Conservation (phyloP, 805 yeast genomes). For the Kodamaea lidongshanica region DNA sequence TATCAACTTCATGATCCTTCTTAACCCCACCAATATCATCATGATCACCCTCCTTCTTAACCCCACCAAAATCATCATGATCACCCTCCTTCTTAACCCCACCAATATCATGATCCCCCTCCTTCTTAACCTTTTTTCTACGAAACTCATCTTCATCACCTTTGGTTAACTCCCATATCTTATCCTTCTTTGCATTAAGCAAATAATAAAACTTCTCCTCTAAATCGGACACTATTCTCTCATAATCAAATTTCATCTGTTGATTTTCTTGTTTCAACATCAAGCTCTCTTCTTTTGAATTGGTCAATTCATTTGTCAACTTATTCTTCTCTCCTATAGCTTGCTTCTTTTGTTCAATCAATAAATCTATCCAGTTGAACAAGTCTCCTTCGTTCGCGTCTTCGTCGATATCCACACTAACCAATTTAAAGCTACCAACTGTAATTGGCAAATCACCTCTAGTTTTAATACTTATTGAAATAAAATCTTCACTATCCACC, state of each 20-base stretch:
- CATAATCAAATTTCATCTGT: constrained; percentile 12
- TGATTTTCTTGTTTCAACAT: constrained; percentile 11
- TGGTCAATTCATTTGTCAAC: constrained; percentile 1
- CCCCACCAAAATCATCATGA: not conserved
- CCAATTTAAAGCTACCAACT: constrained; percentile 18
- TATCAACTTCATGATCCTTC: constrained; percentile 1
- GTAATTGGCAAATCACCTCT: constrained; percentile 21
- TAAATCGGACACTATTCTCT: constrained; percentile 17
- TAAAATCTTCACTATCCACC: constrained; percentile 15
- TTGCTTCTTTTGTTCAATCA: constrained; percentile 12
- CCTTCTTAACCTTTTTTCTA: constrained; percentile 5
- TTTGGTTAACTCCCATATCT: constrained; percentile 22
- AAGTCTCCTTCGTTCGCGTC: constrained; percentile 12
- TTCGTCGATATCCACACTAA: constrained; percentile 15
- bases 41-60: constrained; percentile 4
- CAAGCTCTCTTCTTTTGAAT: constrained; percentile 5
- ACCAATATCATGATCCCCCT: constrained; percentile 2
- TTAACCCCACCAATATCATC: not conserved
- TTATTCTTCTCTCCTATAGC: constrained; percentile 5
- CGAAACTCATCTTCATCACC: constrained; percentile 8
- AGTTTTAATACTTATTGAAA: constrained; percentile 14
- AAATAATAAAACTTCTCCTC: constrained; percentile 23
- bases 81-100: not conserved
- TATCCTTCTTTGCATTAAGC: constrained; percentile 25
- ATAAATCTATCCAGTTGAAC: constrained; percentile 23